Conservation (phyloP, 495 filamentous ascomycete species). For the Cudoniella acicularis region DNA sequence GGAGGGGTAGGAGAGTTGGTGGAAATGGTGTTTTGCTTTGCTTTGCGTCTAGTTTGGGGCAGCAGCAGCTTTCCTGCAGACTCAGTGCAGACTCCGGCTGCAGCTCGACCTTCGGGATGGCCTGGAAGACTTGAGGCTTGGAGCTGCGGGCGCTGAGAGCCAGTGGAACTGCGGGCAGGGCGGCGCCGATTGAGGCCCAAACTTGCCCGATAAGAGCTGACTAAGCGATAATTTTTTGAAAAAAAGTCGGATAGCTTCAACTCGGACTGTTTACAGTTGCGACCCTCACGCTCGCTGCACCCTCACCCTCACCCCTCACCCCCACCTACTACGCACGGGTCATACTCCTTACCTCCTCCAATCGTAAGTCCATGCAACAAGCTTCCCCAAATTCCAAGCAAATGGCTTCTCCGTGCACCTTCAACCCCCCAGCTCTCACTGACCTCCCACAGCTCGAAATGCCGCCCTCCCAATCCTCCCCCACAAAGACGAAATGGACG, state of each 20-base stretch:
- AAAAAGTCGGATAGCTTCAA: background rate
- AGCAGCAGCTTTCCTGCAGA: background rate
- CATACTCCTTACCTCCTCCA: no score
- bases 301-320: no score
- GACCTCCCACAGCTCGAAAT: constrained; percentile 37
- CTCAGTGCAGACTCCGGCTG: no score
- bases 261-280: no score
- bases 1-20: no score
- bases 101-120: no score
- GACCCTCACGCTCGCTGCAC: no score
- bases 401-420: no score
- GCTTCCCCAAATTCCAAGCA: no score
- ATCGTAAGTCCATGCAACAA: no score
- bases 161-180: background rate
- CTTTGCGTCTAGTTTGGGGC: background rate
- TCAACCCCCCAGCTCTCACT: background rate
- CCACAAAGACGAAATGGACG: constrained; percentile 66
- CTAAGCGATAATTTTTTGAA: background rate
- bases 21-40: background rate
- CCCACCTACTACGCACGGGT: no score
- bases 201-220: background rate
- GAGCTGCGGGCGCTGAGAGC: background rate
- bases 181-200: background rate
- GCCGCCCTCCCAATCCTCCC: constrained; percentile 36
- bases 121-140: no score